Evolutionary conservation across 495 filamentous ascomycete species (phyloP), one percentile per base, ranked within the genome.

Genomic region (Tuber umbilicatum): DNA sequence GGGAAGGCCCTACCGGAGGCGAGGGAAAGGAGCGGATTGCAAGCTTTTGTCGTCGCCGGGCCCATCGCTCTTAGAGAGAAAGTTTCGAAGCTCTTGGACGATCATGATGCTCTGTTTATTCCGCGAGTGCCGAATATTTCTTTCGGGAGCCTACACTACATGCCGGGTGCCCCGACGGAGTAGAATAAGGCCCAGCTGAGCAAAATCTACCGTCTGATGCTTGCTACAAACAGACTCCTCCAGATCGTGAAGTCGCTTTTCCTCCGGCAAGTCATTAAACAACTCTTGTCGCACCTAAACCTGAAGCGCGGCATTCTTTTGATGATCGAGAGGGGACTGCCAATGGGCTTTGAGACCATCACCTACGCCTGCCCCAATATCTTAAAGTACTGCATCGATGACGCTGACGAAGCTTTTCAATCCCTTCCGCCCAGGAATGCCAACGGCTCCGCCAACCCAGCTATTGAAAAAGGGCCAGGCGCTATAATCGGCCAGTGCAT

Each of bases 401-500:
- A 91, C 64, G 89, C 91, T 6, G 86, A 83, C 23, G 86, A 88
- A 2, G 75, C 81, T 60, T 79, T 83, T 27, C 14, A 37, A n/a
- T 72, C 74, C 43, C 82, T 84, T 27, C 47, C 72, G 37, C 40
- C 68, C 16, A 85, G 83, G 40, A 82, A 86, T 47, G 85, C 84
- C 67, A 85, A 84, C 50, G 82, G 84, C 68, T 73, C 83, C 69
- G 79, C 84, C 12, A 84, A 86, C 23, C 76, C 81, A 5, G 82
- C 84, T 37, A 80, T 85, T 1, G 71, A 84, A 35, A 91, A 91
- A 76, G 93, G 96, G 76, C 83, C 86, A 1, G 94, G 94, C 77
- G 94, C 94, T 90, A 97, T 99, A 78, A 87, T 99, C 75, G 95
- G 94, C 1, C 95, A 95, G 0, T 99, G 95, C 83, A 99, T 95